A percentile compares a stretch with the other conserved stretches of the same genome.
Evolutionary conservation across 2,329 filamentous ascomycete species (phyloP).

Genomic region (Aschersonia sp.): DNA sequence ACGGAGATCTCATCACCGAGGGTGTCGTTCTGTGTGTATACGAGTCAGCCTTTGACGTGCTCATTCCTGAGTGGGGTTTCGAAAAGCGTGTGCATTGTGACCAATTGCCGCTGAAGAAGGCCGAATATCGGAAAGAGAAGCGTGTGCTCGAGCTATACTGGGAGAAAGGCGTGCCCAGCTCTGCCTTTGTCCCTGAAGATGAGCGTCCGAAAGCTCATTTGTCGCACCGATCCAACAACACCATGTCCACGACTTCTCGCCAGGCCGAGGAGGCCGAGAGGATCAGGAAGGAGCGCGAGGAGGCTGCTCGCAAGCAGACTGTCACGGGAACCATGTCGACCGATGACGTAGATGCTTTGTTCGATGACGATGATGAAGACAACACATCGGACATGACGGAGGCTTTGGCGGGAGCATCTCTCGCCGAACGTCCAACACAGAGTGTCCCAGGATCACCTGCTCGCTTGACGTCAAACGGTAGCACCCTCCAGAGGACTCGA

Average conservation of each 20-base stretch:
- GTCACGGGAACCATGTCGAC: conserved; percentile 90
- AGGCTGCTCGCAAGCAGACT: conserved; percentile 82
- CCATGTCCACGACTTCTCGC: conserved; percentile 53
- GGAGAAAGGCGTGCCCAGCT: conserved; percentile 98
- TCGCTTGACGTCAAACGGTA: conserved; percentile 53
- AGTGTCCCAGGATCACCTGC: conserved; percentile 88
- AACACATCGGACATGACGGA: conserved; percentile 82
- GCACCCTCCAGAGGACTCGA: conserved; percentile 69
- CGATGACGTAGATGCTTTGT: conserved; percentile 87
- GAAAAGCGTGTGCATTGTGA: conserved; percentile 99
- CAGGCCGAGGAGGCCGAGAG: conserved; percentile 74
- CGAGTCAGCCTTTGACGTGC: conserved; percentile 93
- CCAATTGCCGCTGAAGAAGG: conserved; percentile 94
- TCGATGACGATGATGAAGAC: conserved; percentile 86
- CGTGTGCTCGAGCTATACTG: conserved; percentile 92
- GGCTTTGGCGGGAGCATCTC: conserved; percentile 78
- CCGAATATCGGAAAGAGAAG: conserved; percentile 96
- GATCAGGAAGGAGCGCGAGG: conserved; percentile 73
- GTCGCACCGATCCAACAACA: conserved; percentile 60
- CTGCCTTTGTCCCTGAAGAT: conserved; percentile 90
- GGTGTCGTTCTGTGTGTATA: conserved; percentile 96
- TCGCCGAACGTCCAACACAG: conserved; percentile 81
- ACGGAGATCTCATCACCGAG: conserved; percentile 86
- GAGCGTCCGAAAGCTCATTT: conserved; percentile 77
- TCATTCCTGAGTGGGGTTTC: conserved; percentile 96